A percentile compares a stretch with the other conserved stretches of the same genome.
Evolutionary conservation across 352 stramenopile species (phyloP).

Genomic region (Phytophthora litchii): DNA sequence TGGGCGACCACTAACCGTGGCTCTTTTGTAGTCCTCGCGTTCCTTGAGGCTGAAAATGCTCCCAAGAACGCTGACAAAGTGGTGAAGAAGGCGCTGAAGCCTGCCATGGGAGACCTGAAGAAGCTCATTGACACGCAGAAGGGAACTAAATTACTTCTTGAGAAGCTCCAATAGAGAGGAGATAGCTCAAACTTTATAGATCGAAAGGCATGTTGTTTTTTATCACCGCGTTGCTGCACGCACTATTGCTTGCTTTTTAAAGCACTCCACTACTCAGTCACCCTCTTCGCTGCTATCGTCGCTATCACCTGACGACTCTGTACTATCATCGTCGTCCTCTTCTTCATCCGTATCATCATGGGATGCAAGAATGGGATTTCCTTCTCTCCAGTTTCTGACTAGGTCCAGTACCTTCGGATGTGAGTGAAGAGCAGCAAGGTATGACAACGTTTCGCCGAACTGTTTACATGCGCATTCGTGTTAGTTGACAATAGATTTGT

Average conservation of each 20-base stretch:
- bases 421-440: constrained; percentile 52
- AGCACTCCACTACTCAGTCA: constrained; percentile 12
- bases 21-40: constrained; percentile 84
- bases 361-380: constrained; percentile 36
- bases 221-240: constrained; percentile 6
- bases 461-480: constrained; percentile 11
- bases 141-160: constrained; percentile 84
- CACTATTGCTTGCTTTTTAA: constrained; percentile 4
- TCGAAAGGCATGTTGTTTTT: constrained; percentile 30
- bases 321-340: constrained; percentile 17
- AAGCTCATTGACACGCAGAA: constrained; percentile 66
- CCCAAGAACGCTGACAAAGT: constrained; percentile 52
- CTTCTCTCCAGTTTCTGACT: constrained; percentile 48
- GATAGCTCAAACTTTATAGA: constrained; percentile 49
- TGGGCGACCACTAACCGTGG: constrained; percentile 81
- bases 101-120: constrained; percentile 57
- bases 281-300: constrained; percentile 31
- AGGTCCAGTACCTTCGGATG: constrained; percentile 44
- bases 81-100: constrained; percentile 69
- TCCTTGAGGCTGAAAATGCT: constrained; percentile 73
- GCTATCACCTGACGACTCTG: constrained; percentile 20
- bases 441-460: constrained; percentile 62
- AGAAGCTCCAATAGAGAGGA: constrained; percentile 73
- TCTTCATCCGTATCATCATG: constrained; percentile 11
- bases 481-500: neutral